Evolutionary conservation across 2,329 filamentous ascomycete genomes (phyloP).

Genomic region (Epichloe festucae): DNA sequence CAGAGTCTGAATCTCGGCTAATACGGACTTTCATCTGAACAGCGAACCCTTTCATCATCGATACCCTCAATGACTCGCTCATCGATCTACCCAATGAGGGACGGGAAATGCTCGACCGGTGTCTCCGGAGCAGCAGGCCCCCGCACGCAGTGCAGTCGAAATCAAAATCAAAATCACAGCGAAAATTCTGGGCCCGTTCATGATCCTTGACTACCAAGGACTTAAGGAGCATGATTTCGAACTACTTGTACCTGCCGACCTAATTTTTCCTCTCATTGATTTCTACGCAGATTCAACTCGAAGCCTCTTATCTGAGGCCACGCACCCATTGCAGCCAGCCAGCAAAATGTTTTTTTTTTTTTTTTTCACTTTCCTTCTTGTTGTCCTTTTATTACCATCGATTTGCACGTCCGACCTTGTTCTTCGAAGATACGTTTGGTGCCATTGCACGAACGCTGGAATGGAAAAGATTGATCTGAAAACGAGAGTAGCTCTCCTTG

Average conservation of each 20-base stretch:
- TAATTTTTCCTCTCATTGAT: not conserved
- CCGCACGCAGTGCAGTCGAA: not conserved
- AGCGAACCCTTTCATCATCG: slow-evolving; percentile 29
- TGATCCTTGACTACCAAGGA: not conserved
- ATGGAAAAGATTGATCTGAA: not conserved
- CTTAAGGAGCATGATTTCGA: not conserved
- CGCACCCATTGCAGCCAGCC: no score
- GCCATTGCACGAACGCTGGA: not conserved
- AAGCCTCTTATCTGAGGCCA: no score
- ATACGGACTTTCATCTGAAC: not conserved
- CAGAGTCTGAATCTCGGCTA: slow-evolving; percentile 3
- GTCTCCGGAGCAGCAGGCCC: slow-evolving; percentile 8
- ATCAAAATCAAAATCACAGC: not conserved
- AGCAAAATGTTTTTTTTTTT: no score
- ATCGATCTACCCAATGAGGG: slow-evolving; percentile 24
- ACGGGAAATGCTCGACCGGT: slow-evolving; percentile 21
- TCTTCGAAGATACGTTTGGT: no score
- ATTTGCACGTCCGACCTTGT: no score
- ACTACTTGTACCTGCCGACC: not conserved
- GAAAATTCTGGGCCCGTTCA: not conserved
- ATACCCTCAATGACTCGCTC: slow-evolving; percentile 25
- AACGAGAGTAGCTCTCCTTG: not conserved
- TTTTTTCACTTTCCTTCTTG: no score
- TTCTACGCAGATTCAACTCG: no score
- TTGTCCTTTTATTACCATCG: no score